These are phyloP conservation scores for Berkeleyomyces rouxiae DNA, from an alignment of 2,329 filamentous ascomycete genomes.

Conservation along the genomic window DNA sequence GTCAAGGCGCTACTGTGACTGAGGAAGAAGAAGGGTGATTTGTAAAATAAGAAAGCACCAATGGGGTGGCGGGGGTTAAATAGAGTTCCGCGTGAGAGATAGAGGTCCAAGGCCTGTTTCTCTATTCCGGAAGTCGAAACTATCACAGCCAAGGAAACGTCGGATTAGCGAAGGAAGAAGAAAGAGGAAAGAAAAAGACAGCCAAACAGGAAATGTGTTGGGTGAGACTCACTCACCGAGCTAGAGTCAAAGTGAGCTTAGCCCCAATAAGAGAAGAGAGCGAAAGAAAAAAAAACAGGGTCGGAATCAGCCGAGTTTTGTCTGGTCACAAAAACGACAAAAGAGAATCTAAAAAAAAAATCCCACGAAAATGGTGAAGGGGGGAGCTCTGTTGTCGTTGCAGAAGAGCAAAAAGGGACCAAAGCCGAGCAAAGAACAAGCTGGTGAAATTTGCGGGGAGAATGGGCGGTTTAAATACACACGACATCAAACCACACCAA, in stretches of 20 bases:
- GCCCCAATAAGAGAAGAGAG: constrained; percentile 2
- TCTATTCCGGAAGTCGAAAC: not conserved
- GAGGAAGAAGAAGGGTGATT: not conserved
- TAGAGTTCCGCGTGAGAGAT: constrained; percentile 1
- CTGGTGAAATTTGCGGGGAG: not conserved
- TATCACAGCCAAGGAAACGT: constrained; percentile 11
- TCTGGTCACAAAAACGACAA: not conserved
- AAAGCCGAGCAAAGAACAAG: not conserved
- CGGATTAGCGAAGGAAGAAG: constrained; percentile 1
- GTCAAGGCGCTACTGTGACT: not conserved
- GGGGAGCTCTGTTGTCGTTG: not conserved
- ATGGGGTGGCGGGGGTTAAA: not conserved
- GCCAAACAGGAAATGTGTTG: constrained; percentile 8
- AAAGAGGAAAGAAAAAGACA: constrained; percentile 7
- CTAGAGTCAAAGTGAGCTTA: constrained; percentile 2
- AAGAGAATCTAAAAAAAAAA: constrained; percentile 6
- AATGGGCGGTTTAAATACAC: no score
- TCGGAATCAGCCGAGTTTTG: constrained; percentile 5
- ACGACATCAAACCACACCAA: no score
- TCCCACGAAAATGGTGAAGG: not conserved
- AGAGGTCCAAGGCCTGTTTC: constrained; percentile 1
- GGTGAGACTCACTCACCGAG: constrained; percentile 1
- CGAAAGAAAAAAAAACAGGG: not conserved
- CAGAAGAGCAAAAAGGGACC: not conserved
- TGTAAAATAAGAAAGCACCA: not conserved